phyloP scores from a whole-genome alignment of 108 stramenopile species.

The Cyclotella cryptica region DNA sequence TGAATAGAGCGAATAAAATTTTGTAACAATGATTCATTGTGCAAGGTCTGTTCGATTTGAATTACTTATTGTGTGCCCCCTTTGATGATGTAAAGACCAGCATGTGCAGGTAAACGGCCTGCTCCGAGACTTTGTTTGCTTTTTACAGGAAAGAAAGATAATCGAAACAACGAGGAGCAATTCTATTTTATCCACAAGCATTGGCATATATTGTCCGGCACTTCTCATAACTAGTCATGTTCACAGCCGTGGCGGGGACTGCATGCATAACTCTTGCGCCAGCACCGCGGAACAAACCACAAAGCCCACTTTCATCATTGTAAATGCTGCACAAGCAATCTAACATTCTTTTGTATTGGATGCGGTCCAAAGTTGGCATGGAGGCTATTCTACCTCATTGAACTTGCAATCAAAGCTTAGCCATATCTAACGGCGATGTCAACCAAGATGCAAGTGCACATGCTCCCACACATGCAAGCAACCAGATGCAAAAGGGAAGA shows the following conservation, averaged over 20 bases:
- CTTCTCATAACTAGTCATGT: constrained; percentile 94
- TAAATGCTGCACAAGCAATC: constrained; percentile 70
- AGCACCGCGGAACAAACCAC: constrained; percentile 93
- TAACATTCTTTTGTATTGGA: constrained; percentile 66
- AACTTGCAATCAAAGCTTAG: constrained; percentile 95
- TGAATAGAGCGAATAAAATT: no score
- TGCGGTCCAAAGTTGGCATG: neutral
- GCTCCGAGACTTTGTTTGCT: neutral
- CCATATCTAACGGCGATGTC: constrained; percentile 98
- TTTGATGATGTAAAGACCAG: neutral
- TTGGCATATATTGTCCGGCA: constrained; percentile 58
- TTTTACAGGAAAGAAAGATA: neutral
- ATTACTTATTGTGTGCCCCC: no score
- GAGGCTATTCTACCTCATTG: constrained; percentile 61
- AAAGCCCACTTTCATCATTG: constrained; percentile 69
- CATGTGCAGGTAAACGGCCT: neutral
- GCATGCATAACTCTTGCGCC: constrained; percentile 93
- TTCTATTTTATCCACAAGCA: neutral
- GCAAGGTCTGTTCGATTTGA: no score
- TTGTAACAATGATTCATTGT: no score
- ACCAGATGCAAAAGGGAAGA: constrained; percentile 68
- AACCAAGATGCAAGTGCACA: constrained; percentile 91
- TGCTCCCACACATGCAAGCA: constrained; percentile 82
- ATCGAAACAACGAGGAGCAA: no score
- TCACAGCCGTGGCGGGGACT: constrained; percentile 93